Evolutionary conservation across 2,329 filamentous ascomycete species (phyloP).

Genomic region (Sporothrix euskadiensis): DNA sequence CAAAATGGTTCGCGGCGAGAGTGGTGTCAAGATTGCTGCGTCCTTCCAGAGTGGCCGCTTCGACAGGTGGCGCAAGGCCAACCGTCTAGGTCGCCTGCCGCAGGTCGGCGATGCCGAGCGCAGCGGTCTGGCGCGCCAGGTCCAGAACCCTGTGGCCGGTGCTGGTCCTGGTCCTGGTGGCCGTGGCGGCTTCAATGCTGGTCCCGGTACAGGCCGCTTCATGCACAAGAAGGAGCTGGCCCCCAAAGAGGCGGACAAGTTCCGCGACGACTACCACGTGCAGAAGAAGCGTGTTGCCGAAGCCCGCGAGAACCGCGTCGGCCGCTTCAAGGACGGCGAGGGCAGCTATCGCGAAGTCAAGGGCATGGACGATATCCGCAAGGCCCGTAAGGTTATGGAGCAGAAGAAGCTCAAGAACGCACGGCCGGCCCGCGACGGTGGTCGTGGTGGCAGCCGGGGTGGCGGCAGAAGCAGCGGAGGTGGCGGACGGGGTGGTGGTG

Average conservation of each 20-base stretch:
- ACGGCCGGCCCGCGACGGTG: constrained; percentile 52
- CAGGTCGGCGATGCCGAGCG: constrained; percentile 79
- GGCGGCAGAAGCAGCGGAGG: constrained; percentile 8
- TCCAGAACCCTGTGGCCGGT: constrained; percentile 22
- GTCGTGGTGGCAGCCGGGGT: constrained; percentile 22
- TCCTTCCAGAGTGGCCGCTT: constrained; percentile 91
- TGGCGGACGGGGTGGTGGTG: constrained; percentile 9
- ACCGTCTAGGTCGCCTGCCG: constrained; percentile 76
- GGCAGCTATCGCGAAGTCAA: constrained; percentile 78
- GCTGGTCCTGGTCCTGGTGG: constrained; percentile 24
- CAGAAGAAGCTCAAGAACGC: constrained; percentile 84
- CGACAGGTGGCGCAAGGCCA: constrained; percentile 85
- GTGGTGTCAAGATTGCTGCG: constrained; percentile 92
- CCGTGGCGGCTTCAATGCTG: constrained; percentile 38
- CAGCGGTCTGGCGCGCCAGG: constrained; percentile 40
- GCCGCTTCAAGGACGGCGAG: constrained; percentile 69
- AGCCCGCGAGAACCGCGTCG: constrained; percentile 80
- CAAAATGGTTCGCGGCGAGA: constrained; percentile 79
- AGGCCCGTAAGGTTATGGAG: constrained; percentile 75
- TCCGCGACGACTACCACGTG: constrained; percentile 83
- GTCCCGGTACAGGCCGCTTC: constrained; percentile 57
- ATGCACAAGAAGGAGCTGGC: constrained; percentile 85
- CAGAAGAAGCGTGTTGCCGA: constrained; percentile 88
- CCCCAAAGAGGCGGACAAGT: constrained; percentile 92
- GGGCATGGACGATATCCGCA: constrained; percentile 79